These are phyloP conservation scores for Hippophae gyantsensis DNA, from an alignment of 306 rosid genomes.

Conservation along the genomic window DNA sequence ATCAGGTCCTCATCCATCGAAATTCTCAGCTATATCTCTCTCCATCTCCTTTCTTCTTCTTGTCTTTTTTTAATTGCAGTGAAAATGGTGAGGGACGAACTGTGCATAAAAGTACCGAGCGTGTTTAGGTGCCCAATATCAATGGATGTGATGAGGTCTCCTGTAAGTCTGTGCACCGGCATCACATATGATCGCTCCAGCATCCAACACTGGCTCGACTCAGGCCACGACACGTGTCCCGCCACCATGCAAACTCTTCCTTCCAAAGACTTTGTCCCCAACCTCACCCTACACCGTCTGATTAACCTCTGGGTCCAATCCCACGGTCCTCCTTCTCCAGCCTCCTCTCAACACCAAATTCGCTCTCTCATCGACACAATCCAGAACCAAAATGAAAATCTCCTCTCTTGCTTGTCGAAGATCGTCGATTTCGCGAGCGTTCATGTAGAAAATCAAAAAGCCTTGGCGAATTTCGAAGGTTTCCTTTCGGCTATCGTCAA, in stretches of 20 bases:
- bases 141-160: conserved; percentile 55
- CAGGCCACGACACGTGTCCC: conserved; percentile 53
- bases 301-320: conserved; percentile 44
- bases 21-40: too few relatives aligned
- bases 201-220: conserved; percentile 55
- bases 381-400: neutral
- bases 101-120: conserved; percentile 38
- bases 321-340: conserved; percentile 16
- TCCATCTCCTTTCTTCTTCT: too few relatives aligned
- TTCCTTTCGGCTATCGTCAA: conserved; percentile 25
- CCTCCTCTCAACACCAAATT: conserved; percentile 21
- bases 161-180: conserved; percentile 59
- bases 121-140: conserved; percentile 50
- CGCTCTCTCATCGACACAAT: conserved; percentile 15
- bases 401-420: conserved; percentile 11
- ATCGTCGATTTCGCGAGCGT: conserved; percentile 20
- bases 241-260: conserved; percentile 53
- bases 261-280: conserved; percentile 49
- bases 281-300: conserved; percentile 50
- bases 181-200: conserved; percentile 58
- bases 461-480: conserved; percentile 22
- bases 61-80: neutral
- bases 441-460: conserved; percentile 23
- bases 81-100: conserved; percentile 33
- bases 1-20: too few relatives aligned